Conservation (phyloP, 345 rosid genomes). For the Murraya koenigii region DNA sequence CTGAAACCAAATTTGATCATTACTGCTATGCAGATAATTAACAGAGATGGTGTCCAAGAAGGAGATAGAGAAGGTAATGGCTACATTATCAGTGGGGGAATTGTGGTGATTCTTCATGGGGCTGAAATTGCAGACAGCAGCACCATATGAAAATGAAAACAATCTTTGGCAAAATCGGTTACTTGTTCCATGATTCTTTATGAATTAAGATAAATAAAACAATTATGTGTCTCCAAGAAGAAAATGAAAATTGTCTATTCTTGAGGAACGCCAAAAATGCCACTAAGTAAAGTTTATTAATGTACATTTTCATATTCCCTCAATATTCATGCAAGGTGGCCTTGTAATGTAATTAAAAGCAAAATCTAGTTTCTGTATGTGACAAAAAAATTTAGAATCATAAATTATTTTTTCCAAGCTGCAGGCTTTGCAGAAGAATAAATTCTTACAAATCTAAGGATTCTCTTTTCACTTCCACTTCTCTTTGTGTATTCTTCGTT, state of each 20-base stretch:
- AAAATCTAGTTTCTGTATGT: background rate
- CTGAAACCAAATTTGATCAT: background rate
- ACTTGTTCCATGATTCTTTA: constrained; percentile 20
- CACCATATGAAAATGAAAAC: constrained; percentile 48
- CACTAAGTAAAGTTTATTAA: background rate
- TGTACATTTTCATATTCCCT: background rate
- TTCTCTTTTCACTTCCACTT: background rate
- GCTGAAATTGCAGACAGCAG: constrained; percentile 54
- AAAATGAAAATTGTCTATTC: background rate
- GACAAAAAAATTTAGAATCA: background rate
- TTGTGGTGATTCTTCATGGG: constrained; percentile 54
- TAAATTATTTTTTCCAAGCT: background rate
- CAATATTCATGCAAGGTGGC: background rate
- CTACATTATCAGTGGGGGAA: constrained; percentile 65
- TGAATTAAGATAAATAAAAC: background rate
- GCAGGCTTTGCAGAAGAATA: background rate
- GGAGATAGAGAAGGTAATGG: constrained; percentile 58
- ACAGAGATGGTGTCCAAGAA: constrained; percentile 68
- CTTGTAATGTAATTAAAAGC: too few relatives aligned
- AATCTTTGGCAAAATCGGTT: background rate
- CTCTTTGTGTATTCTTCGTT: background rate
- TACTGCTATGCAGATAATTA: constrained; percentile 49
- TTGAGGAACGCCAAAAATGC: background rate
- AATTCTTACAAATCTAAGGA: background rate
- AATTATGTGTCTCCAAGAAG: background rate